A percentile compares a stretch with the other conserved stretches of the same genome.
Conservation (phyloP, 2,329 filamentous ascomycete species). For the Didymella glomerata region DNA sequence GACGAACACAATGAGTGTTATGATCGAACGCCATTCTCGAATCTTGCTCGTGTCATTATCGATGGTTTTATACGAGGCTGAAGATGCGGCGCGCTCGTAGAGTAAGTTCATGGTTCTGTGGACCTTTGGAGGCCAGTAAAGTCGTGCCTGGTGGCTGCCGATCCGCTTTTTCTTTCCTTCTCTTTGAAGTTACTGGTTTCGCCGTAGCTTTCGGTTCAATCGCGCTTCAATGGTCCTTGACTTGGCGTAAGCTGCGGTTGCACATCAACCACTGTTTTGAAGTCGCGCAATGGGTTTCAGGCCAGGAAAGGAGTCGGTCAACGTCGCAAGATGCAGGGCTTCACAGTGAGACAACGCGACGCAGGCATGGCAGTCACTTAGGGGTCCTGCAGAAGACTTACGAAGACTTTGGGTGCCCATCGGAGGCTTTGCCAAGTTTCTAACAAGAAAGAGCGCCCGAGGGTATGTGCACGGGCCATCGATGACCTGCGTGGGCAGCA, state of each 20-base stretch:
- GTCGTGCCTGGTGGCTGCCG: neutral
- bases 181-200: neutral
- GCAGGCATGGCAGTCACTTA: constrained; percentile 1
- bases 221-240: neutral
- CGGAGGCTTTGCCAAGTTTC: constrained; percentile 4
- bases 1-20: constrained; percentile 74
- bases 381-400: neutral
- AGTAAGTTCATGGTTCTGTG: neutral
- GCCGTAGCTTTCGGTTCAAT: neutral
- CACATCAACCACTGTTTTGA: constrained; percentile 3
- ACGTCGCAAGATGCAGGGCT: neutral
- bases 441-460: constrained; percentile 5
- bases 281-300: neutral
- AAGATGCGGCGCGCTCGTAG: neutral
- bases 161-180: neutral
- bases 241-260: constrained; percentile 2
- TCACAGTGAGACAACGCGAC: constrained; percentile 1
- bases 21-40: constrained; percentile 71
- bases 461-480: constrained; percentile 1
- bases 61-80: constrained; percentile 1
- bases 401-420: constrained; percentile 2
- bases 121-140: neutral
- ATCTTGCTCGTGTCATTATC: constrained; percentile 61
- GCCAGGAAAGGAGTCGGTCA: neutral
- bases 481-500: neutral